Conservation (phyloP, 2,329 filamentous ascomycete species). For the Leptographium wingfieldii region DNA sequence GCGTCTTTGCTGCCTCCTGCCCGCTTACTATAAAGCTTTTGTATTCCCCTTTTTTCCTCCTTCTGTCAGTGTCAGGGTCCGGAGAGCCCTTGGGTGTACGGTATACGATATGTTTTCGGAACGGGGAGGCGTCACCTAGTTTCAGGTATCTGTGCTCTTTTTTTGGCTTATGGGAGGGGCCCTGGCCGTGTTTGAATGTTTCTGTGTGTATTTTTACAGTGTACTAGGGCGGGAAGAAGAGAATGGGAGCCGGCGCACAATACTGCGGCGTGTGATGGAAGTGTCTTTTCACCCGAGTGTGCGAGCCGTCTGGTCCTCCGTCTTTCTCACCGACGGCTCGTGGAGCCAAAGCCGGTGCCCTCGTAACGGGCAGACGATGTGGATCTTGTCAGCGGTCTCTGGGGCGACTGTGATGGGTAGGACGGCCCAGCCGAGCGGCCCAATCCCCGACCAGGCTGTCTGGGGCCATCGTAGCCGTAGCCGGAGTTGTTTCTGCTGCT, state of each 20-base stretch:
- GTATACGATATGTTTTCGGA: constrained; percentile 4
- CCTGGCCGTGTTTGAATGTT: neutral
- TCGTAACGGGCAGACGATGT: constrained; percentile 40
- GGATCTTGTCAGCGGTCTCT: constrained; percentile 19
- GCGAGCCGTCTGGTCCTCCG: neutral
- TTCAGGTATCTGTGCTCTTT: neutral
- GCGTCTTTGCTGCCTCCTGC: neutral
- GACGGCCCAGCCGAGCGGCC: constrained; percentile 19
- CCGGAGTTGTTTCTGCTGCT: constrained; percentile 16
- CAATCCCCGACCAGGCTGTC: constrained; percentile 6
- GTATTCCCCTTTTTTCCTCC: neutral
- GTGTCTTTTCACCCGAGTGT: neutral
- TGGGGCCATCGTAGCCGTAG: neutral
- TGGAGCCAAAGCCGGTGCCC: constrained; percentile 63
- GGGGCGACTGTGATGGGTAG: constrained; percentile 20
- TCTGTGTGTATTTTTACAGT: neutral
- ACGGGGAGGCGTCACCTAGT: constrained; percentile 1
- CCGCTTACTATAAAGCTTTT: neutral
- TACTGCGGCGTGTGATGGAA: neutral
- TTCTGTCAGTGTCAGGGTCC: neutral
- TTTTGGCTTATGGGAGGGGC: neutral
- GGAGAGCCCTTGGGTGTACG: neutral
- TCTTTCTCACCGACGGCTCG: constrained; percentile 27
- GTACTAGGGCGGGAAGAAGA: neutral
- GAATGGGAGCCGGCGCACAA: neutral